These are phyloP conservation scores for Lichtheimia corymbifera DNA, from an alignment of 371 early-diverging fungal genomes.

Conservation along the genomic window DNA sequence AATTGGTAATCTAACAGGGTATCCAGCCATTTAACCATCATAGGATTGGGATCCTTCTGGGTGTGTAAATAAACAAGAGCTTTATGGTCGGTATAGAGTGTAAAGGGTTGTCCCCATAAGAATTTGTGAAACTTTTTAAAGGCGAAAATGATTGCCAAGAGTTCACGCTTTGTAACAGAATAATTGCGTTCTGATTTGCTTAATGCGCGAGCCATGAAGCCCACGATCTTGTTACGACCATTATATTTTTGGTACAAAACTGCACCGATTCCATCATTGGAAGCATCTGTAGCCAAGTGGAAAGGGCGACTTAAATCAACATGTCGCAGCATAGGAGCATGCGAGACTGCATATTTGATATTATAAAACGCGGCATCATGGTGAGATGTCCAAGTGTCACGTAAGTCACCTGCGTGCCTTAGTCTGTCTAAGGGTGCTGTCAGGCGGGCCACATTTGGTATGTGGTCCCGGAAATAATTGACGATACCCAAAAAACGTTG, in stretches of 20 bases:
- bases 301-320: constrained; percentile 11
- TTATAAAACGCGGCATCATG: too few species aligned
- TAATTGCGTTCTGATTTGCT: constrained; percentile 12
- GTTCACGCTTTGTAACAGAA: constrained; percentile 9
- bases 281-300: constrained; percentile 39
- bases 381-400: too few species aligned
- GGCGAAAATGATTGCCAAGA: constrained; percentile 15
- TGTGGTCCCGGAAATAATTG: too few species aligned
- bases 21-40: constrained; percentile 30
- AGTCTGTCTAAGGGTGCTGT: too few species aligned
- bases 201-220: too few species aligned
- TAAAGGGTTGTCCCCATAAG: constrained; percentile 27
- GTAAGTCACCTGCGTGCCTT: too few species aligned
- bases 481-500: too few species aligned
- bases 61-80: constrained; percentile 19
- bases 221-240: neutral
- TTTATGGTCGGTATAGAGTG: constrained; percentile 20
- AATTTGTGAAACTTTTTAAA: constrained; percentile 23
- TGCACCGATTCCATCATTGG: constrained; percentile 6
- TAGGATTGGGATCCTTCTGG: constrained; percentile 24
- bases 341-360: too few species aligned
- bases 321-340: too few species aligned
- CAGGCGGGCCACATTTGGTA: too few species aligned
- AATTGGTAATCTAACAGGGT: constrained; percentile 24
- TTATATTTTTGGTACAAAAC: constrained; percentile 10